Evolutionary conservation across 768 basidiomycete species (phyloP).

Genomic region (Hygrophorus russula): DNA sequence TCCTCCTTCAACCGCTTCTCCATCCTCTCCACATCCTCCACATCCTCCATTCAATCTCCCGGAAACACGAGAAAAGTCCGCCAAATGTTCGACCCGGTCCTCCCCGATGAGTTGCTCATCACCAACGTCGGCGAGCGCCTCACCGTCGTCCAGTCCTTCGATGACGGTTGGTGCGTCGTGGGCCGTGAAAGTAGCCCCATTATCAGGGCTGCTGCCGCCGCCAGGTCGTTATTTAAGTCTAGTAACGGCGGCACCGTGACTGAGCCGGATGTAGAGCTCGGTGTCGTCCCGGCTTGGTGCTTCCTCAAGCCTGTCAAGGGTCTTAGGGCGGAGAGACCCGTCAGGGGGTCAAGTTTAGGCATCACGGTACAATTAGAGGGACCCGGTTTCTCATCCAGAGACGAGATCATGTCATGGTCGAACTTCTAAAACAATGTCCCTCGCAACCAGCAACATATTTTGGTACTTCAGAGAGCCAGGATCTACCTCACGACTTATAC

Average conservation of each 20-base stretch:
- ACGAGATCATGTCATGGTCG: conserved; percentile 59
- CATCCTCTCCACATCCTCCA: conserved; percentile 27
- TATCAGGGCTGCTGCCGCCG: conserved; percentile 12
- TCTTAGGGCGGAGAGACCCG: conserved; percentile 47
- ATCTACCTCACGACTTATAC: too few relatives aligned
- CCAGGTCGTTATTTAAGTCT: conserved; percentile 30
- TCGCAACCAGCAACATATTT: too few relatives aligned
- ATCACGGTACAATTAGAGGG: conserved; percentile 45
- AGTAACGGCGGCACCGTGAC: conserved; percentile 7
- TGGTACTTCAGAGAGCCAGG: too few relatives aligned
- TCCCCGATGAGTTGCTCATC: conserved; percentile 64
- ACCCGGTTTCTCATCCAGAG: conserved; percentile 26
- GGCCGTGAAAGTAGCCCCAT: conserved; percentile 32
- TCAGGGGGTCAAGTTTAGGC: conserved; percentile 53
- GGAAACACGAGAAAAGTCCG: conserved; percentile 42
- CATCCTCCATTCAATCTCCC: conserved; percentile 9
- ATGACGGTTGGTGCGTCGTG: conserved; percentile 76
- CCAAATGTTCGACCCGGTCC: conserved; percentile 55
- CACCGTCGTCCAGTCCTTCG: conserved; percentile 52
- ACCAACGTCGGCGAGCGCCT: conserved; percentile 44
- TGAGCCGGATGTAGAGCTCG: conserved; percentile 45
- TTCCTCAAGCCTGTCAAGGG: conserved; percentile 57
- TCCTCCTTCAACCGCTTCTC: conserved; percentile 25
- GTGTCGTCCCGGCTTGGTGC: conserved; percentile 69
- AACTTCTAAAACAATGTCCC: conserved; percentile 33